These are phyloP conservation scores for Annulohypoxylon bovei DNA, from an alignment of 495 filamentous ascomycete genomes.

Conservation along the genomic window DNA sequence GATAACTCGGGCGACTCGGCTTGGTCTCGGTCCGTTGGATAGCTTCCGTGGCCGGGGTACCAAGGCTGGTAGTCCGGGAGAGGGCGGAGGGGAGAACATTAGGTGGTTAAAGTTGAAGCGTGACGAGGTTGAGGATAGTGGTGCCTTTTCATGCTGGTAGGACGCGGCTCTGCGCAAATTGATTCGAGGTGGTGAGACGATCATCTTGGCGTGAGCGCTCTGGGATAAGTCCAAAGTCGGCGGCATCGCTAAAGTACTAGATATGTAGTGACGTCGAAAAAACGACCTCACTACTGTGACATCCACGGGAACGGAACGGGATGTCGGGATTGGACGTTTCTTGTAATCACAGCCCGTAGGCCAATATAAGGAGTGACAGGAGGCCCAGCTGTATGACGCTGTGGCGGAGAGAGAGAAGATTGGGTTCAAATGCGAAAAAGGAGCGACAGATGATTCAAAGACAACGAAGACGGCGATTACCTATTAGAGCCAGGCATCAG, in stretches of 20 bases:
- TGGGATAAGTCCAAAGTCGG: constrained; percentile 61
- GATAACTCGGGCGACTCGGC: constrained; percentile 58
- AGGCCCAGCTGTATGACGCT: constrained; percentile 16
- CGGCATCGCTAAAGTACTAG: constrained; percentile 48
- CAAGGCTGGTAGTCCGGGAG: constrained; percentile 70
- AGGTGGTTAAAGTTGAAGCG: constrained; percentile 70
- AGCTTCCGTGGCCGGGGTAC: constrained; percentile 69
- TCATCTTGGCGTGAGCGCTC: constrained; percentile 59
- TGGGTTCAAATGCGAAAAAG: constrained; percentile 28
- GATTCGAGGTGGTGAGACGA: constrained; percentile 60
- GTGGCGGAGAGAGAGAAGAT: constrained; percentile 22
- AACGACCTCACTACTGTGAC: constrained; percentile 31
- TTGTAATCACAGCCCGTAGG: constrained; percentile 16
- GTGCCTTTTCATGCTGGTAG: constrained; percentile 59
- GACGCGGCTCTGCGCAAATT: constrained; percentile 61
- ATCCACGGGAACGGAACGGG: constrained; percentile 27
- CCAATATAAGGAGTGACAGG: constrained; percentile 28
- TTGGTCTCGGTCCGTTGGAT: constrained; percentile 52
- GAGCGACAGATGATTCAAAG: constrained; percentile 27
- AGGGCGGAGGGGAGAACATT: constrained; percentile 68
- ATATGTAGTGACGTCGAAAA: constrained; percentile 35
- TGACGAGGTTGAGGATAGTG: constrained; percentile 63
- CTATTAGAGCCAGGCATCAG: constrained; percentile 42
- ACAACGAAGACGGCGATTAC: constrained; percentile 28
- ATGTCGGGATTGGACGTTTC: constrained; percentile 15